Conservation (phyloP, 495 filamentous ascomycete genomes). For the Podospora bellae-mahoneyi region DNA sequence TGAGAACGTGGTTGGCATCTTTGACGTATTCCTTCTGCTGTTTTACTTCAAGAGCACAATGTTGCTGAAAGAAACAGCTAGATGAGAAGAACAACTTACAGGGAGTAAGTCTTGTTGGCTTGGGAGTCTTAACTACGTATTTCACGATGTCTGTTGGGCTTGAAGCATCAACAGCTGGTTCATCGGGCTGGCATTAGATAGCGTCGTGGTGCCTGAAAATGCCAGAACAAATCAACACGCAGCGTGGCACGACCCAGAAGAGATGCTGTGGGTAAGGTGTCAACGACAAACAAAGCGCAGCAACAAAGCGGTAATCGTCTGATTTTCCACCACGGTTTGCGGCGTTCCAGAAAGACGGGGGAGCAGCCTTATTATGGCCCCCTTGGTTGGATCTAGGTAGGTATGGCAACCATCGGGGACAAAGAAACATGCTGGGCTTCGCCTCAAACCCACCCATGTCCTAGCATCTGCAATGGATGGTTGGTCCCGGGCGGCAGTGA, state of each 20-base stretch:
- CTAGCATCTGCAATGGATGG: neutral
- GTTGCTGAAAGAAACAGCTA: neutral
- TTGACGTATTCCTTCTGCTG: neutral
- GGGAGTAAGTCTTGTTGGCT: neutral
- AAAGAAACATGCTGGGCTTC: neutral
- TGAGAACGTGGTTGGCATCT: slow-evolving; percentile 16
- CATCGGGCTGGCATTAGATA: neutral
- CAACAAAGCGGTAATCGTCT: neutral
- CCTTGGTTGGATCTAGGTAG: neutral
- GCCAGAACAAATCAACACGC: neutral
- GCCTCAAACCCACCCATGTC: too few relatives aligned
- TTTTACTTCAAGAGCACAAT: neutral
- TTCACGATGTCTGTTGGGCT: neutral
- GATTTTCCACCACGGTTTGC: neutral
- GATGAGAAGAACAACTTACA: neutral
- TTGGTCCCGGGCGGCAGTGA: neutral
- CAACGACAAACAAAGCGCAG: neutral
- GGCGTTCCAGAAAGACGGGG: neutral
- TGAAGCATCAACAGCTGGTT: neutral
- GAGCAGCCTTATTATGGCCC: neutral
- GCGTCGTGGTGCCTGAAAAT: neutral
- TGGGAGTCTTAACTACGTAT: neutral
- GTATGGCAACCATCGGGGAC: neutral
- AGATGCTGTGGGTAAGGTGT: neutral
- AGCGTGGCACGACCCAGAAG: neutral